These are phyloP conservation scores for Gryganskiella cystojenkinii DNA, from an alignment of 192 early-diverging fungal genomes.

Conservation along the genomic window DNA sequence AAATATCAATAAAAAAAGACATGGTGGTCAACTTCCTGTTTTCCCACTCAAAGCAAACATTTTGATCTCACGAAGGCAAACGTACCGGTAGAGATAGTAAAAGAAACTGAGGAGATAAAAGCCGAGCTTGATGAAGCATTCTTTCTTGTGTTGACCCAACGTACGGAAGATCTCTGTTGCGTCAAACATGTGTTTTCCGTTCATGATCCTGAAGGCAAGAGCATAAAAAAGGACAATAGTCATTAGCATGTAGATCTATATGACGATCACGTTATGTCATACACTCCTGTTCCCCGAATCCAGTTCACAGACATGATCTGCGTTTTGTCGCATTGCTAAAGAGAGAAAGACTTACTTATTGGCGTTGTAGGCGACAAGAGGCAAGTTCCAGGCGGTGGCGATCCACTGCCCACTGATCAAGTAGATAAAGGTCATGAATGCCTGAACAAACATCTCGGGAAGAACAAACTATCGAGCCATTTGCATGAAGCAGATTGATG, in stretches of 20 bases:
- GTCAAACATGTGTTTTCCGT: conserved; percentile 93
- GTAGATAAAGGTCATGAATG: conserved; percentile 84
- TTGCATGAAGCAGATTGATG: conserved; percentile 9
- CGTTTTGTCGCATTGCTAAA: not conserved
- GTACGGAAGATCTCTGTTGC: conserved; percentile 99
- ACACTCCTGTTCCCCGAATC: not conserved
- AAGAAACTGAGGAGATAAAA: conserved; percentile 98
- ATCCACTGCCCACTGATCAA: conserved; percentile 91
- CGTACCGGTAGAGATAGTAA: conserved; percentile 84
- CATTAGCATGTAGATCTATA: too few species aligned
- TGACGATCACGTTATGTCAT: too few species aligned
- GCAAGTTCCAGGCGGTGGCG: conserved; percentile 85
- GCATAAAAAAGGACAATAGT: conserved; percentile 4
- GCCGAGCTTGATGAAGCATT: conserved; percentile 96
- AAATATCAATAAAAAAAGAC: not conserved
- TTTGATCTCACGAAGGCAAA: conserved; percentile 5
- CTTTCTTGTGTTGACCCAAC: conserved; percentile 91
- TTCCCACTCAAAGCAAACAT: not conserved
- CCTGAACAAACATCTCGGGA: conserved; percentile 91
- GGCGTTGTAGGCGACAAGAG: conserved; percentile 87
- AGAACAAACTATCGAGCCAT: conserved; percentile 87
- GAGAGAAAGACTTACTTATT: conserved; percentile 73
- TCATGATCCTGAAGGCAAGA: conserved; percentile 71
- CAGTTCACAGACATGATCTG: not conserved
- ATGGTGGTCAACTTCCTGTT: not conserved